Evolutionary conservation across 164 flowering plant species (phyloP).

Genomic region (Berberis thunbergii): DNA sequence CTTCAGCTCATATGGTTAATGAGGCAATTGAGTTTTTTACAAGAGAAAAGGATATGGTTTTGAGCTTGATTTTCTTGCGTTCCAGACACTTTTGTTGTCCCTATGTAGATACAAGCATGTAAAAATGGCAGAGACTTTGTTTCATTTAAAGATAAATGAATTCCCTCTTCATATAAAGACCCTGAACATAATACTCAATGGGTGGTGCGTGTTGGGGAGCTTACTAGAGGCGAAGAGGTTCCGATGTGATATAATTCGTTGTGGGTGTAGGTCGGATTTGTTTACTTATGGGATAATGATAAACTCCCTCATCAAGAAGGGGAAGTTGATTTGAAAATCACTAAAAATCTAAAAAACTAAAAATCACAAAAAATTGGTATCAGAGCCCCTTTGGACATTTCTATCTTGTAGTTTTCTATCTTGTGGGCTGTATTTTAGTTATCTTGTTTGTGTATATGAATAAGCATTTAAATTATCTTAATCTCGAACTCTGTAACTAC

Average conservation of each 20-base stretch:
- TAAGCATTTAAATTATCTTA: too few relatives aligned
- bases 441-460: too few relatives aligned
- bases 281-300: constrained; percentile 71
- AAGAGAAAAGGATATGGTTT: constrained; percentile 53
- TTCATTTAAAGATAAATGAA: constrained; percentile 34
- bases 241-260: constrained; percentile 71
- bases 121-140: constrained; percentile 65
- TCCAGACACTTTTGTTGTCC: constrained; percentile 59
- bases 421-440: too few relatives aligned
- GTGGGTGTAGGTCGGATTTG: constrained; percentile 50
- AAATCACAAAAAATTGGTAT: too few relatives aligned
- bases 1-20: constrained; percentile 62
- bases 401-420: too few relatives aligned
- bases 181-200: constrained; percentile 71
- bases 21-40: constrained; percentile 50
- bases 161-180: constrained; percentile 52
- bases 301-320: constrained; percentile 62
- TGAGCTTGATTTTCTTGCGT: constrained; percentile 44
- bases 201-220: constrained; percentile 80
- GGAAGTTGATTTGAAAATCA: too few relatives aligned
- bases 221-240: constrained; percentile 72
- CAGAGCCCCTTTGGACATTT: too few relatives aligned
- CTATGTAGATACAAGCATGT: constrained; percentile 85
- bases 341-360: too few relatives aligned
- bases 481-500: too few relatives aligned